Conservation (phyloP, 1,139 yeast species). For the Nakaseomyces nivariensis region DNA sequence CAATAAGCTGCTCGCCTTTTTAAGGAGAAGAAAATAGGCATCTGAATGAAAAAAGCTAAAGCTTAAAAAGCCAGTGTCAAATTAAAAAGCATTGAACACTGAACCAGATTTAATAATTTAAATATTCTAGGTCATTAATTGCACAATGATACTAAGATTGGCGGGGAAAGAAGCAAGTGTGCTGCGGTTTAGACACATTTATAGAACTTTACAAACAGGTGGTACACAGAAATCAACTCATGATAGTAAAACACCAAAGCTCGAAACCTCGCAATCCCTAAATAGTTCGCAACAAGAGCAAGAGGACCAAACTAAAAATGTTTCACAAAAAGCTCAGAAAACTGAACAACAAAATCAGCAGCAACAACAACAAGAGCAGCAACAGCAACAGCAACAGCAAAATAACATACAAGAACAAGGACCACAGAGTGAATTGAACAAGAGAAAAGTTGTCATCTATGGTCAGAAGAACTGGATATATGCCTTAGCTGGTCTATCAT, state of each 20-base stretch:
- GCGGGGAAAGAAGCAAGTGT: background rate
- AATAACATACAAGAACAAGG: background rate
- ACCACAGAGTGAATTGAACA: background rate
- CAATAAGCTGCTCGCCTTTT: too few species aligned
- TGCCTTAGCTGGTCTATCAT: background rate
- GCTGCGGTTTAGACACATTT: background rate
- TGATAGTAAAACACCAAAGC: background rate
- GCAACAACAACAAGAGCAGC: background rate
- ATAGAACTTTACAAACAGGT: background rate
- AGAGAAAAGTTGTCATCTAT: background rate
- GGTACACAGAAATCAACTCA: background rate
- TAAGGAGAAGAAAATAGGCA: too few species aligned
- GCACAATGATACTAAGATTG: background rate
- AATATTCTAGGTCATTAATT: too few species aligned
- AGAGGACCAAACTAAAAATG: background rate
- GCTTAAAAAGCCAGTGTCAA: too few species aligned
- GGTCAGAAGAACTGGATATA: conserved; percentile 1
- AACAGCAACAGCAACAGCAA: background rate
- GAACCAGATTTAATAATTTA: too few species aligned
- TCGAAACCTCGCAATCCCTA: background rate
- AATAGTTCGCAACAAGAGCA: too few species aligned
- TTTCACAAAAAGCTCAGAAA: too few species aligned
- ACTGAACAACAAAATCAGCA: too few species aligned
- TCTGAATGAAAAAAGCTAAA: too few species aligned
- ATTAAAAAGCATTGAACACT: too few species aligned